Evolutionary conservation across 805 yeast genomes (phyloP).

Genomic region (Sungouiella blattae): DNA sequence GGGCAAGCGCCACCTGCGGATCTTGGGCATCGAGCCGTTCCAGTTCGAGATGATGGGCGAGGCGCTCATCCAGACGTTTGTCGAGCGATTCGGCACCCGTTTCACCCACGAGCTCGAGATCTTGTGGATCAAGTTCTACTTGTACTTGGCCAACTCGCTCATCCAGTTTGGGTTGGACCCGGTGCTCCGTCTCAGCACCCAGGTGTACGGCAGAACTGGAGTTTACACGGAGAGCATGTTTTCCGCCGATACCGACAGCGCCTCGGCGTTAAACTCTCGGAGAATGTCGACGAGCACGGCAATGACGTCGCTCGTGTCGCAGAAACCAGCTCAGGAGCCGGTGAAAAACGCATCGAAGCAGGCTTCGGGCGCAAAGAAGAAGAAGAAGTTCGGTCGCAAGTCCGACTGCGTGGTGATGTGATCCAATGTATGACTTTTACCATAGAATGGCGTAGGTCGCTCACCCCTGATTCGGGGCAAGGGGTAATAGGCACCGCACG

Average conservation of each 20-base stretch:
- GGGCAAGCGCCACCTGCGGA: slow-evolving; percentile 74
- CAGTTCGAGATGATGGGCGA: slow-evolving; percentile 72
- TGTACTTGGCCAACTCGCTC: slow-evolving; percentile 65
- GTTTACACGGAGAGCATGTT: not conserved
- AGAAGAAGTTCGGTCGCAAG: too few relatives aligned
- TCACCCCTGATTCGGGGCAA: too few relatives aligned
- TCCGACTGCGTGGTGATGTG: too few relatives aligned
- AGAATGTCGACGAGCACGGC: not conserved
- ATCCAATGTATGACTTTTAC: too few relatives aligned
- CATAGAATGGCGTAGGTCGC: too few relatives aligned
- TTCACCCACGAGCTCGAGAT: slow-evolving; percentile 62
- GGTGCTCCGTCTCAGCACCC: slow-evolving; percentile 17
- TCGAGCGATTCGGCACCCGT: slow-evolving; percentile 54
- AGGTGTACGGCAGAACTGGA: not conserved
- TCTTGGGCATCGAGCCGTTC: slow-evolving; percentile 66
- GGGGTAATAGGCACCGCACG: too few relatives aligned
- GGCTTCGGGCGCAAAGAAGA: too few relatives aligned
- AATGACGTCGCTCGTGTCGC: not conserved
- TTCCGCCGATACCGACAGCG: not conserved
- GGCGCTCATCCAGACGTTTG: slow-evolving; percentile 64
- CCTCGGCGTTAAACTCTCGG: not conserved
- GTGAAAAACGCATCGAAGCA: too few relatives aligned
- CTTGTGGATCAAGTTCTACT: slow-evolving; percentile 68
- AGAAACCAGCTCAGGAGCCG: too few relatives aligned
- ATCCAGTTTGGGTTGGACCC: slow-evolving; percentile 61